These are phyloP conservation scores for Debaryomyces sp. DNA, from an alignment of 1,139 yeast species.

Conservation along the genomic window DNA sequence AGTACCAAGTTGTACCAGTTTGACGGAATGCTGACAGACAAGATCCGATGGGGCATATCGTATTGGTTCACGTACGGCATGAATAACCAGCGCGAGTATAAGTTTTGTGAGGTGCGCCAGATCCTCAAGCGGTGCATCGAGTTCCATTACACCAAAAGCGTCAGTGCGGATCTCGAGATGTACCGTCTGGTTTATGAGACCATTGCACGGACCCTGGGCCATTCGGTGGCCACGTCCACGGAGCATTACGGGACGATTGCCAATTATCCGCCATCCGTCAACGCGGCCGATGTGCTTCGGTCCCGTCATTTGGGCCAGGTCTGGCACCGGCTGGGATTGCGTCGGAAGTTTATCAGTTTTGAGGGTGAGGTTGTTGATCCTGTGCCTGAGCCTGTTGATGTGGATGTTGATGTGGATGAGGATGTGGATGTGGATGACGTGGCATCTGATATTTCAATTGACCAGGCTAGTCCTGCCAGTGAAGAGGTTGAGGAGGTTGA, in stretches of 20 bases:
- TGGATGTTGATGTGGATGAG: too few relatives aligned
- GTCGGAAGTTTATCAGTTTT: background rate
- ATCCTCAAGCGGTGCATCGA: background rate
- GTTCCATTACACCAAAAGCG: background rate
- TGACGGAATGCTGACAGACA: background rate
- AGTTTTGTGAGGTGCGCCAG: background rate
- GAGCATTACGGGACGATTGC: background rate
- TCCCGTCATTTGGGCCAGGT: background rate
- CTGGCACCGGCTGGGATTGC: background rate
- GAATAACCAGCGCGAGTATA: background rate
- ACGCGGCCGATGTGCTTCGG: background rate
- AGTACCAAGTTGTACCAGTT: background rate
- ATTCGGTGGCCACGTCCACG: background rate
- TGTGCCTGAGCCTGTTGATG: too few relatives aligned
- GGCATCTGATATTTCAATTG: too few relatives aligned
- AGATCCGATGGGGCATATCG: background rate
- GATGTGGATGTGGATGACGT: too few relatives aligned
- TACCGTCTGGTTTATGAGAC: background rate
- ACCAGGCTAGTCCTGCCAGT: too few relatives aligned
- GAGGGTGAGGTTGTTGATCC: background rate
- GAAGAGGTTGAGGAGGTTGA: too few relatives aligned
- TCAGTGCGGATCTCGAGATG: background rate
- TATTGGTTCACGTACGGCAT: conserved; percentile 1
- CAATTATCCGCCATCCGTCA: background rate
- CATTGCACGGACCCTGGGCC: background rate